Evolutionary conservation across 2,329 filamentous ascomycete species (phyloP).

Genomic region (Cytospora mali): DNA sequence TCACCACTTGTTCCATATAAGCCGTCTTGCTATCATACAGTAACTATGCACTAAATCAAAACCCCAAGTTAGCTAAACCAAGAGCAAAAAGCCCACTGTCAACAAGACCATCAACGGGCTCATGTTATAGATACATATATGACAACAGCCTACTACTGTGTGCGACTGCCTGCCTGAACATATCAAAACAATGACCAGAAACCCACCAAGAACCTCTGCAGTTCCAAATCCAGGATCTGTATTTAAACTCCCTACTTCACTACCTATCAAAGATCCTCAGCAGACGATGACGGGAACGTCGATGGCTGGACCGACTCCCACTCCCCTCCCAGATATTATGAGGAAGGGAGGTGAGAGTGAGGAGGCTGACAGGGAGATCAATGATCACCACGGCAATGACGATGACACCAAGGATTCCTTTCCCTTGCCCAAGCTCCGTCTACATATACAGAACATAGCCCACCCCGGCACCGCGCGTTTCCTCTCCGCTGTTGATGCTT

Average conservation of each 20-base stretch:
- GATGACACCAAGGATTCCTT: conserved; percentile 35
- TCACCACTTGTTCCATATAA: not conserved
- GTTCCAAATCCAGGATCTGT: conserved; percentile 35
- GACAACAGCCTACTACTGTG: not conserved
- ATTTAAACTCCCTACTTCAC: conserved; percentile 39
- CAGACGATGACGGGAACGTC: conserved; percentile 21
- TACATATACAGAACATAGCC: conserved; percentile 60
- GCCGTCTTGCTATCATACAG: not conserved
- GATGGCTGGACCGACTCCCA: conserved; percentile 11
- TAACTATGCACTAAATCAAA: not conserved
- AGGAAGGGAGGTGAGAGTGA: not conserved
- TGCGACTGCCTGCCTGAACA: not conserved
- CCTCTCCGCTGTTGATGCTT: conserved; percentile 65
- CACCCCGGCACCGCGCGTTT: conserved; percentile 68
- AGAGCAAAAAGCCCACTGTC: not conserved
- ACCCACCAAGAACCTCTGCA: conserved; percentile 36
- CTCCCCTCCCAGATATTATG: conserved; percentile 30
- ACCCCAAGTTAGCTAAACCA: not conserved
- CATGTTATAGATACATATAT: not conserved
- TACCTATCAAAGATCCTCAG: conserved; percentile 26
- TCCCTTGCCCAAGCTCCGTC: conserved; percentile 57
- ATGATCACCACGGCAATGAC: conserved; percentile 4
- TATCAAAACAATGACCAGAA: conserved; percentile 16
- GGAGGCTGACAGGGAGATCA: not conserved
- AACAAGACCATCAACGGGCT: not conserved